Base-by-base conservation (phyloP, 2,329 filamentous ascomycete species). In the Claviceps spartinae region DNA sequence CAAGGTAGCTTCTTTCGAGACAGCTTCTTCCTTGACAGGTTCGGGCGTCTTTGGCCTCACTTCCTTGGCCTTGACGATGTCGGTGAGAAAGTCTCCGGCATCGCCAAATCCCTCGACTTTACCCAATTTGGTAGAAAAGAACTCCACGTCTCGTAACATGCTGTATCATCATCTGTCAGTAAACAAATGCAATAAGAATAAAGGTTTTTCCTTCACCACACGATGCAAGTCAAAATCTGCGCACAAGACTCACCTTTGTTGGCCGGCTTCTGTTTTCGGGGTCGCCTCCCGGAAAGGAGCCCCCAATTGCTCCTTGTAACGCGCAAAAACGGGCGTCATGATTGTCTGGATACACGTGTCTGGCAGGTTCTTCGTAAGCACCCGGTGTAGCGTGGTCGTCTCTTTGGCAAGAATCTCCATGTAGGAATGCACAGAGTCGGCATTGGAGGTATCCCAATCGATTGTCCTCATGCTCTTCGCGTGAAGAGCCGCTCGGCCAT, bases 351-450 rank as follows among this genome's bases (percentile, higher is more conserved):
- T 83, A 1, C 85, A 83, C 51, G 78, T 75, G 56, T 93, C 86
- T 0, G 85, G 83, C 24, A 96, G 72, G 64, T 94, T 85, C 63
- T 88, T 90, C 54, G 79, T 83, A 55, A 96, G 73, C 11, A 93
- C 89, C 51, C 88, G 83, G 62, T 95, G 85, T 55, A 96, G 71
- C 1, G 85, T 93, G 4, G 81, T 81, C 0, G 90, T 95, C 62
- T 96, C 90, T 65, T 89, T 94, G 8, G 81, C 83, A 51, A 96
- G 68, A 1, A 82, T 90, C 67, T 95, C 89, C 82, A 95, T 91
- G 66, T 91, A 94, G 1, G 79, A 65, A 59, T 83, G 87, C 6
- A 77, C 73, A 3, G 59, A 51, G 5, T 57, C 61, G 7, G 62
- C 61, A 46, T 71, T 67, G 13, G 70, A 62, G 45, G 66, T 63